Evolutionary conservation across 768 basidiomycete species (phyloP).

Genomic region (Boletus rubropictus): DNA sequence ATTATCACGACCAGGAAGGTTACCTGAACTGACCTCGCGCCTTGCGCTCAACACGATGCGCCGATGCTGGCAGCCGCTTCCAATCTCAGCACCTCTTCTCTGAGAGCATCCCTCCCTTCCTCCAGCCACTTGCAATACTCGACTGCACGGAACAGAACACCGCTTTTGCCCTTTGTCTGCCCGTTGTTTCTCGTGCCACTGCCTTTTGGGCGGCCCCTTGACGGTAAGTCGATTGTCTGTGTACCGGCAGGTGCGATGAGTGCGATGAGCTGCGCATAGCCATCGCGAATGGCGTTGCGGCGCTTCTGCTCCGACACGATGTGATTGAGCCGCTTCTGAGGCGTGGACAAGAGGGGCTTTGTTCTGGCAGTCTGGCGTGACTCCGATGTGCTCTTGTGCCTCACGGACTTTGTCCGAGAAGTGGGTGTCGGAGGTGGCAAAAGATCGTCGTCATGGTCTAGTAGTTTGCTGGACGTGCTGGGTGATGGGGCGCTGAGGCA

Average conservation of each 20-base stretch:
- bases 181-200: slow-evolving; percentile 61
- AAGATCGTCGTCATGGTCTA: slow-evolving; percentile 8
- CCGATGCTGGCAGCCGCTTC: slow-evolving; percentile 61
- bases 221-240: slow-evolving; percentile 66
- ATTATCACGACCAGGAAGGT: neutral
- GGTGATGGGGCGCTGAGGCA: slow-evolving; percentile 2
- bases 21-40: slow-evolving; percentile 12
- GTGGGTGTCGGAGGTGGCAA: slow-evolving; percentile 6
- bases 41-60: slow-evolving; percentile 7
- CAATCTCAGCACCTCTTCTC: slow-evolving; percentile 58
- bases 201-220: slow-evolving; percentile 75
- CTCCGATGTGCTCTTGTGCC: slow-evolving; percentile 23
- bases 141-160: slow-evolving; percentile 79
- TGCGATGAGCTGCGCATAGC: slow-evolving; percentile 79
- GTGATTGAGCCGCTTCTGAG: slow-evolving; percentile 86
- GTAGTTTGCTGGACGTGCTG: slow-evolving; percentile 4
- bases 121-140: slow-evolving; percentile 87
- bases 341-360: slow-evolving; percentile 71
- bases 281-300: slow-evolving; percentile 85
- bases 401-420: slow-evolving; percentile 11
- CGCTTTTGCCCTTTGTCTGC: slow-evolving; percentile 81
- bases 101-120: slow-evolving; percentile 67
- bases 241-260: slow-evolving; percentile 77
- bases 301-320: slow-evolving; percentile 95
- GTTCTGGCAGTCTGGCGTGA: slow-evolving; percentile 32